Conservation (phyloP, 495 filamentous ascomycete genomes). For the Xylaria palmicola region DNA sequence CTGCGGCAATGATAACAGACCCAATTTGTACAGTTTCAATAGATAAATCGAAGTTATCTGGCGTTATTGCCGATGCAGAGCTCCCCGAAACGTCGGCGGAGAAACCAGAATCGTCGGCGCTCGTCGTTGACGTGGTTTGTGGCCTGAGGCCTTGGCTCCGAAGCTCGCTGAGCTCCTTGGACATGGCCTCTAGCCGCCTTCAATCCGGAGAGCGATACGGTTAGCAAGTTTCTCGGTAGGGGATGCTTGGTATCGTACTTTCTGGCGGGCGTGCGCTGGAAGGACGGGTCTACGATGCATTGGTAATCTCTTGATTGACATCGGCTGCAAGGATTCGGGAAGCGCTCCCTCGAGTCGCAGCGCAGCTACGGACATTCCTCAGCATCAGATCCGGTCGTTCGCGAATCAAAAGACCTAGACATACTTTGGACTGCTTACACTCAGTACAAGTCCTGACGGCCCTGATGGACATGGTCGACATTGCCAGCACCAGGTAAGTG, state of each 20-base stretch:
- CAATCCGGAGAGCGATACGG: not conserved
- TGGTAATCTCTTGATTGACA: conserved; percentile 26
- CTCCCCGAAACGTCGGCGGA: not conserved
- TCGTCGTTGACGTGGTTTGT: conserved; percentile 22
- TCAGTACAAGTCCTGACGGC: conserved; percentile 28
- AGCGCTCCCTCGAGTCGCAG: conserved; percentile 33
- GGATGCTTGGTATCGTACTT: conserved; percentile 21
- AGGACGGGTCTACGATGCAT: conserved; percentile 32
- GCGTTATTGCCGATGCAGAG: conserved; percentile 14
- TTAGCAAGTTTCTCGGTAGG: not conserved
- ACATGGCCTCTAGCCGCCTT: conserved; percentile 34
- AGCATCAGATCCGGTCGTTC: not conserved
- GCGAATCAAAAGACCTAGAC: conserved; percentile 4
- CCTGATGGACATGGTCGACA: not conserved
- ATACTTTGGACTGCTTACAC: conserved; percentile 35
- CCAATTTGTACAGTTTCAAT: conserved; percentile 25
- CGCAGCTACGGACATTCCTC: conserved; percentile 20
- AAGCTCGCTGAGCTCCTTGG: conserved; percentile 31
- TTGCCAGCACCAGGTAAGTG: not conserved
- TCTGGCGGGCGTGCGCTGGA: conserved; percentile 30
- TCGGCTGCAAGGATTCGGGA: conserved; percentile 32
- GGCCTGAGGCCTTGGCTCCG: conserved; percentile 22
- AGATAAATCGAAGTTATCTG: conserved; percentile 24
- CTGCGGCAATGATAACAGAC: conserved; percentile 18
- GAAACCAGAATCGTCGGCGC: conserved; percentile 16